Evolutionary conservation across 768 basidiomycete species (phyloP), one percentile per base, ranked within the genome.

Genomic region (Lactifluus rugatus): DNA sequence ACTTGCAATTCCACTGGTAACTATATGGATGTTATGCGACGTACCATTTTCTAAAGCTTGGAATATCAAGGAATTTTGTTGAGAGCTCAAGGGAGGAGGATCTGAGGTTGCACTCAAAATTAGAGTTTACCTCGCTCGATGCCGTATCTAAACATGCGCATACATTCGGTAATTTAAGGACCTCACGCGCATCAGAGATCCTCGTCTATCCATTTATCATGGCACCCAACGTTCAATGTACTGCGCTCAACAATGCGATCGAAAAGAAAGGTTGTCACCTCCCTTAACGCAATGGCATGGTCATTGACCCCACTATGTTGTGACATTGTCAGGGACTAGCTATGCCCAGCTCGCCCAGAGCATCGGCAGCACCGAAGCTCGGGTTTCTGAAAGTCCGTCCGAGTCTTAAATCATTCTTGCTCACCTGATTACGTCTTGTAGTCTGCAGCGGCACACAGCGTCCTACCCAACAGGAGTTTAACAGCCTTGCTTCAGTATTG

Each of bases 171-270:
- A 9, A 41, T 41, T 41, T 41, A 41, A 16, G 37, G 37, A n/a
- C n/a, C 3, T n/a, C 1, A 16, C 5, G 16, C 16, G 11, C 16
- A 7, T 17, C 37, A 39, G 17, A 42, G 17, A 37, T 52, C 39
- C 58, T 51, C 48, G 31, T 28, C 14, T 42, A n/a, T 26, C 21
- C 44, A 21, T 14, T 26, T 36, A 63, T 25, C 49, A 82, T 79
- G 78, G 70, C 78, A 48, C 72, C 78, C 54, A 73, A 16, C 2
- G 76, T 78, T 10, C 77, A 76, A 67, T 87, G 86, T 70, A 64
- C 75, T 64, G 84, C 83, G 48, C 73, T 88, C 64, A 73, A 72
- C 62, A 71, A 71, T 28, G 84, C 83, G 13, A 74, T 80, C 72
- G 52, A 64, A 1, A 71, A 66, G 64, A 72, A 75, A 61, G 80